A percentile compares a stretch with the other conserved stretches of the same genome.
These are phyloP conservation scores for Tremellales sp. DNA, from an alignment of 1,284 basidiomycete genomes.

Conservation along the genomic window DNA sequence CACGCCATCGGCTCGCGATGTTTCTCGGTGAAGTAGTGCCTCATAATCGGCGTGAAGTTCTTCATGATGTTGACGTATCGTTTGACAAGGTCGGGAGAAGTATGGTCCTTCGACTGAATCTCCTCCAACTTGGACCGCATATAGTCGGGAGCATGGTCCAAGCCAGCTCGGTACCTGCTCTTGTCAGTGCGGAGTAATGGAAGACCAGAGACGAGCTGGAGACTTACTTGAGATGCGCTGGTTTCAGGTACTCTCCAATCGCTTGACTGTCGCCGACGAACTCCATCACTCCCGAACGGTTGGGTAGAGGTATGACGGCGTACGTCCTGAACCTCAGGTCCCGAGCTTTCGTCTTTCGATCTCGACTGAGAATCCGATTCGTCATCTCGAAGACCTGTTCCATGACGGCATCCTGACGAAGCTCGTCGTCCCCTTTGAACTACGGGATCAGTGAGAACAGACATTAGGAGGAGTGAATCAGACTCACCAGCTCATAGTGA, in stretches of 20 bases:
- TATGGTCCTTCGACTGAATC: constrained; percentile 39
- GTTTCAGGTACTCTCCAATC: constrained; percentile 60
- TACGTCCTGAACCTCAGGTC: constrained; percentile 76
- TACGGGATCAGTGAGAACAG: constrained; percentile 40
- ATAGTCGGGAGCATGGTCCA: constrained; percentile 19
- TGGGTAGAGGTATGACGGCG: constrained; percentile 78
- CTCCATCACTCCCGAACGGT: constrained; percentile 81
- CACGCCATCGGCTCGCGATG: constrained; percentile 83
- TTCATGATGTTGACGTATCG: constrained; percentile 57
- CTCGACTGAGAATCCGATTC: constrained; percentile 69
- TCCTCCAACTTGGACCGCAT: constrained; percentile 24
- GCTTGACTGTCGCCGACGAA: constrained; percentile 80
- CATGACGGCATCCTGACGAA: constrained; percentile 98
- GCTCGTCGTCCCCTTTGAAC: constrained; percentile 92
- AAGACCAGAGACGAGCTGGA: too few species aligned
- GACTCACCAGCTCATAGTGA: constrained; percentile 76
- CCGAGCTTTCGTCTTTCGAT: constrained; percentile 71
- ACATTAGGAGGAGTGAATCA: not conserved
- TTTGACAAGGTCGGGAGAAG: constrained; percentile 45
- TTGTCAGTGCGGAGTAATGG: constrained; percentile 2
- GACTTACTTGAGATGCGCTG: constrained; percentile 60
- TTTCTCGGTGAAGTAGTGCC: constrained; percentile 88
- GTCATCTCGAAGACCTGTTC: constrained; percentile 93
- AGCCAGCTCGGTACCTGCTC: constrained; percentile 29
- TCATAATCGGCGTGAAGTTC: constrained; percentile 78